phyloP scores from a whole-genome alignment of 768 basidiomycete genomes.

The Phaeotremella skinneri region DNA sequence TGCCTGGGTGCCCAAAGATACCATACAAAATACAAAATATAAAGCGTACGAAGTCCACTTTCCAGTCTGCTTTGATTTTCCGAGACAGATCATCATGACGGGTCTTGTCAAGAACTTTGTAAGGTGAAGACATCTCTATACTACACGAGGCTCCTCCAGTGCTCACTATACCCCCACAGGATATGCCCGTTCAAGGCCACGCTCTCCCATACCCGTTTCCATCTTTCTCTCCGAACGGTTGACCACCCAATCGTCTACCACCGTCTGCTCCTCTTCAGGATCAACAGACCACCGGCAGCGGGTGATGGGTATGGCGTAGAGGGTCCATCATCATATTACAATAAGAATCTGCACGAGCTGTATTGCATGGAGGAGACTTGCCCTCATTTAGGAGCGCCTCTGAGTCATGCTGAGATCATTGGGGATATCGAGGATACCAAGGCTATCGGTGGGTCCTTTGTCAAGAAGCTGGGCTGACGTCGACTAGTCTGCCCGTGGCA shows the following conservation, averaged over 20 bases:
- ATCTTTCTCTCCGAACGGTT: conserved; percentile 31
- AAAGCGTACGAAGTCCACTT: too few species aligned
- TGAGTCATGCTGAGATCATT: conserved; percentile 62
- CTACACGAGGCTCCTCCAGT: not conserved
- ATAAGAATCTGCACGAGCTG: conserved; percentile 52
- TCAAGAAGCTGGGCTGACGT: not conserved
- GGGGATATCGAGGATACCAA: conserved; percentile 40
- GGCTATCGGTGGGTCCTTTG: conserved; percentile 21
- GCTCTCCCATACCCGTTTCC: conserved; percentile 34
- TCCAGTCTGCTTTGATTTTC: not conserved
- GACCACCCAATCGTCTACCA: conserved; percentile 29
- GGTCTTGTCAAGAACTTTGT: conserved; percentile 18
- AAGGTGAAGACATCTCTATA: too few species aligned
- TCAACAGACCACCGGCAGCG: conserved; percentile 22
- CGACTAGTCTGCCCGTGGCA: conserved; percentile 42
- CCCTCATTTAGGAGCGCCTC: conserved; percentile 75
- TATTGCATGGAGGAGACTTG: conserved; percentile 79
- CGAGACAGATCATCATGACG: not conserved
- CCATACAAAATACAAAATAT: too few species aligned
- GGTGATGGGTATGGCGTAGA: not conserved
- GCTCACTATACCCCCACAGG: not conserved
- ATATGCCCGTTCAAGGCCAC: conserved; percentile 22
- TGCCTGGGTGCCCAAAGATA: too few species aligned
- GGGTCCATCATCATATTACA: not conserved
- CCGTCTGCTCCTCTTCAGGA: conserved; percentile 33